Base-by-base conservation (phyloP, 148 eudicot species). In the Cornus controversa region DNA sequence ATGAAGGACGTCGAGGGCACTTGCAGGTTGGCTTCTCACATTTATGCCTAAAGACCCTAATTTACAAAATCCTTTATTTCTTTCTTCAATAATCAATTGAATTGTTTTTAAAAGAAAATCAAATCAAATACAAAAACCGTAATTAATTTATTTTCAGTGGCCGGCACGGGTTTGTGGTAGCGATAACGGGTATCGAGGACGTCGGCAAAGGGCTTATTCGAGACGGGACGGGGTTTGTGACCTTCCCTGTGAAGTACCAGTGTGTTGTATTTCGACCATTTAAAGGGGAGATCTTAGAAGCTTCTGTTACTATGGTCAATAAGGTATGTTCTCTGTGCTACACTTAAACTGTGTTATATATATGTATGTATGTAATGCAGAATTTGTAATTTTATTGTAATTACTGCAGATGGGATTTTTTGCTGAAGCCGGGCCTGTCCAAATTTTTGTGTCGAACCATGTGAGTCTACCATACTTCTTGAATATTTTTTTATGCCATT, bases 341-440 rank as follows among this genome's bases (percentile, higher is more conserved):
- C n/a, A n/a, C n/a, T n/a, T n/a, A n/a, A n/a, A n/a, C n/a, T n/a
- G n/a, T n/a, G n/a, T n/a, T n/a, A n/a, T n/a, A n/a, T n/a, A n/a
- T n/a, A n/a, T 57, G 8, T 29, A 3, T 4, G 24, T 27, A 15
- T 24, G 58, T 67, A 36, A 62, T 47, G 31, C 62, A 0, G 71
- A 67, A 40, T 57, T 54, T 60, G 4, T 28, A 22, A 14, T n/a
- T 28, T n/a, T 66, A 20, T 45, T 42, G 58, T 29, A 23, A 37
- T 28, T 72, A 65, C 82, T 75, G 85, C 91, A 94, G 98, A 95
- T 95, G 98, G 98, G 98, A 8, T 95, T 95, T 82, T 95, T 95
- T 16, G 97, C 99, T 47, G 97, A 95, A 82, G 96, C 96, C 7
- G 99, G 97, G 34, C 99, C 99, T 26, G 99, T 95, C 67, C 99